phyloP scores from a whole-genome alignment of 495 filamentous ascomycete species.

The Podospora conica region DNA sequence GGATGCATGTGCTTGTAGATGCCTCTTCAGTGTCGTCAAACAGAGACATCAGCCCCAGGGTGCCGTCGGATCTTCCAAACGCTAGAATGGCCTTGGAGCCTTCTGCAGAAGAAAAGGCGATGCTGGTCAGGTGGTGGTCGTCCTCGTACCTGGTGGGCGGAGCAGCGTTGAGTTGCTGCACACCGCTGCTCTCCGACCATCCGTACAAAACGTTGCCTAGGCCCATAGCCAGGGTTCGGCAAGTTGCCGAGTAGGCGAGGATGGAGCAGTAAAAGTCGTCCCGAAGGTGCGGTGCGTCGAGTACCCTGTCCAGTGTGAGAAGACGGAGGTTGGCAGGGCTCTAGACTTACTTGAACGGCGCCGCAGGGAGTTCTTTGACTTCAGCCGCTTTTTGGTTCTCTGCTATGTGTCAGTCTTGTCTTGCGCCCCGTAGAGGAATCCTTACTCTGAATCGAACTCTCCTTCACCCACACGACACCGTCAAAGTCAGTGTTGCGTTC shows the following conservation, averaged over 20 bases:
- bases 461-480: constrained; percentile 54
- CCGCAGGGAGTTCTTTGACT: constrained; percentile 50
- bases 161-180: constrained; percentile 40
- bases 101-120: constrained; percentile 79
- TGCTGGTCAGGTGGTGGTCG: constrained; percentile 59
- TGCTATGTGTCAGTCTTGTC: constrained; percentile 1
- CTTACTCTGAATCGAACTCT: constrained; percentile 46
- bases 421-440: constrained; percentile 3
- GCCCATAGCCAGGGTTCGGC: constrained; percentile 75
- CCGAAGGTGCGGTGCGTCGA: constrained; percentile 80
- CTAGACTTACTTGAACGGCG: constrained; percentile 66
- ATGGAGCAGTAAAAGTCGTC: constrained; percentile 96
- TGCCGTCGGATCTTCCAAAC: constrained; percentile 67
- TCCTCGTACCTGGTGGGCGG: constrained; percentile 13
- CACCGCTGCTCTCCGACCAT: constrained; percentile 69
- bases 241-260: constrained; percentile 72
- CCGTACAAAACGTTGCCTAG: constrained; percentile 74
- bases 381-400: constrained; percentile 11
- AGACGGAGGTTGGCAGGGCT: constrained; percentile 4
- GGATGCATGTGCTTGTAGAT: constrained; percentile 4
- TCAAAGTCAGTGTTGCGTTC: constrained; percentile 44
- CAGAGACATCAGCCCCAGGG: constrained; percentile 47
- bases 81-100: constrained; percentile 78
- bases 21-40: constrained; percentile 30
- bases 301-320: constrained; percentile 46